Evolutionary conservation across 2,329 filamentous ascomycete genomes (phyloP), one percentile per base, ranked within the genome.

Genomic region (Aspergillus carbonarius): DNA sequence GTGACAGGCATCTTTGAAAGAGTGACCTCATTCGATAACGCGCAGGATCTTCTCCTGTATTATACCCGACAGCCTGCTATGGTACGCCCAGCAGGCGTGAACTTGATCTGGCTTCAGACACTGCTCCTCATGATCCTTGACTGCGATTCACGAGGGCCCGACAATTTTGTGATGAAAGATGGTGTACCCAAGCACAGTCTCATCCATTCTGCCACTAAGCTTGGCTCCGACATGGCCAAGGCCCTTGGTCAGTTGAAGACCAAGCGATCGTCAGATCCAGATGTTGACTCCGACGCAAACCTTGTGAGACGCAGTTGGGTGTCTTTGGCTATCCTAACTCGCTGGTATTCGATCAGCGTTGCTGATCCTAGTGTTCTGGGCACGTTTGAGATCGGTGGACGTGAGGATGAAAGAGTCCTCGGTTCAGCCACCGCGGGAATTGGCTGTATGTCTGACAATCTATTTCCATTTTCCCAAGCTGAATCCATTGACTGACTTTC

Each of bases 41-140:
- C 76, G 3, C 73, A 77, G 54, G 75, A 77, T 54, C 63, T 74
- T 34, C 58, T 78, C n/a, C 62, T 75, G 34, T 72, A 72, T 40
- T 71, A 75, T 56, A 73, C 74, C 20, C 73, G 75, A 9, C 74
- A 77, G 52, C 70, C 72, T 17, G 68, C 72, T 17, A 63, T 72
- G 25, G 63, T 72, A 25, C 72, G 75, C 15, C 65, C 71, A 7
- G 68, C 69, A 3, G 65, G 73, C 1, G 68, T 72, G 35, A 79
- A 78, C 58, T 55, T 79, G 25, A 65, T 79, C 20, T 76, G 73
- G 66, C 68, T 78, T n/a, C 76, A 79, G 60, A 72, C 71, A 32
- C 66, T 78, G 50, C 66, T 75, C 8, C 63, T 79, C 18, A 73
- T 79, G 71, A 71, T 77, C 17, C 69, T 79, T 10, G 77, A 79